Evolutionary conservation across 768 basidiomycete genomes (phyloP).

Genomic region (Termitomyces sp.): DNA sequence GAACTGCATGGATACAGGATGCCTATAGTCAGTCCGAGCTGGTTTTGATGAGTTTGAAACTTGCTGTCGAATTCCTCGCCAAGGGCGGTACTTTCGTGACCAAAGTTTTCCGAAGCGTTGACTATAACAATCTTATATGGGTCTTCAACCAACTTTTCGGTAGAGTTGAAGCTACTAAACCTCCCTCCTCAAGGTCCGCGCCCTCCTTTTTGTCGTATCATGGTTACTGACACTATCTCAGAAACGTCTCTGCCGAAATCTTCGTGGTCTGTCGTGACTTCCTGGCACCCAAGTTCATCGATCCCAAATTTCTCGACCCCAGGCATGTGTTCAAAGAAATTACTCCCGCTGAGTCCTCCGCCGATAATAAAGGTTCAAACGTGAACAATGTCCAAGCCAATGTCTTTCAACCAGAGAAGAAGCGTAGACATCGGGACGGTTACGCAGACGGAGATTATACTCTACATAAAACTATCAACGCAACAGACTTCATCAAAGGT

Average conservation of each 20-base stretch:
- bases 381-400: slow-evolving; percentile 76
- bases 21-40: slow-evolving; percentile 97
- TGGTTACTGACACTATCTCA: slow-evolving; percentile 25
- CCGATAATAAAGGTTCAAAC: slow-evolving; percentile 48
- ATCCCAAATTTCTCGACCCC: slow-evolving; percentile 97
- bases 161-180: slow-evolving; percentile 98
- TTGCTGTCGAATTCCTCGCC: slow-evolving; percentile 90
- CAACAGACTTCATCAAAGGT: slow-evolving; percentile 65
- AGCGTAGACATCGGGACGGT: slow-evolving; percentile 87
- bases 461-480: slow-evolving; percentile 71
- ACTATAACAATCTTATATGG: slow-evolving; percentile 99
- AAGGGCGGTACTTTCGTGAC: slow-evolving; percentile 97
- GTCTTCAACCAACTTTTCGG: slow-evolving; percentile 96
- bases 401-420: slow-evolving; percentile 97
- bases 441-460: slow-evolving; percentile 95
- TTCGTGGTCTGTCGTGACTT: slow-evolving; percentile 98
- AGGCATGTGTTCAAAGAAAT: slow-evolving; percentile 97
- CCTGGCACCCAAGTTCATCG: slow-evolving; percentile 91
- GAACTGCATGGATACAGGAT: slow-evolving; percentile 98
- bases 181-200: slow-evolving; percentile 87
- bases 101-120: slow-evolving; percentile 96
- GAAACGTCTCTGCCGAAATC: slow-evolving; percentile 99
- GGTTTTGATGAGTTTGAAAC: slow-evolving; percentile 90
- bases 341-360: slow-evolving; percentile 37
- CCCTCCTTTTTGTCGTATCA: neutral